These are phyloP conservation scores for Asterophora parasitica DNA, from an alignment of 768 basidiomycete species.

Conservation along the genomic window DNA sequence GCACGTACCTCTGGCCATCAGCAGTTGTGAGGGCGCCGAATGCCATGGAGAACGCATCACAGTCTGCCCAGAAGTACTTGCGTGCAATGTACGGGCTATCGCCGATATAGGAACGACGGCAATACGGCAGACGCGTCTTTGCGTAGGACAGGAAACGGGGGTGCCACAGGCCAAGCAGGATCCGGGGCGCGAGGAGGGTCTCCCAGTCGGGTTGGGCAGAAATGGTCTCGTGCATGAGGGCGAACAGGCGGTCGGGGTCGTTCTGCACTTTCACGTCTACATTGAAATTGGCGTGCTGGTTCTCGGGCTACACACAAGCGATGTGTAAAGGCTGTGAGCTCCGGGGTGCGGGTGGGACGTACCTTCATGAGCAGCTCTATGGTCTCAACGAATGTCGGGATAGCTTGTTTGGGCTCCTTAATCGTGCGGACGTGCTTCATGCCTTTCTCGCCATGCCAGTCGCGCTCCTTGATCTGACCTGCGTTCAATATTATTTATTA, in stretches of 20 bases:
- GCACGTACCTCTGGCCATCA: slow-evolving; percentile 72
- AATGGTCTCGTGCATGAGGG: slow-evolving; percentile 68
- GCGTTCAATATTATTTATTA: slow-evolving; percentile 10
- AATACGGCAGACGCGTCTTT: slow-evolving; percentile 71
- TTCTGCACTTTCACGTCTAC: slow-evolving; percentile 95
- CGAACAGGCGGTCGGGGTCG: slow-evolving; percentile 81
- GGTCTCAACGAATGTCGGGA: slow-evolving; percentile 89
- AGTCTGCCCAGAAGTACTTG: slow-evolving; percentile 85
- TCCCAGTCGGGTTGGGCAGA: slow-evolving; percentile 66
- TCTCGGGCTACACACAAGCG: slow-evolving; percentile 50
- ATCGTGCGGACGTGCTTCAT: slow-evolving; percentile 78
- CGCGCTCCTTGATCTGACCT: slow-evolving; percentile 66
- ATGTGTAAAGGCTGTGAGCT: slow-evolving; percentile 9
- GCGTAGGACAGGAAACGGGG: slow-evolving; percentile 83
- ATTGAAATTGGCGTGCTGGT: slow-evolving; percentile 72
- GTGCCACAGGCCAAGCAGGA: slow-evolving; percentile 86
- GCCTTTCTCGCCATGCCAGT: slow-evolving; percentile 66
- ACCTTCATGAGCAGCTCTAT: slow-evolving; percentile 74
- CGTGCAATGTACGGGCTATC: slow-evolving; percentile 64
- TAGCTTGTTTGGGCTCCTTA: slow-evolving; percentile 77
- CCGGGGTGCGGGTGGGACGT: slow-evolving; percentile 20
- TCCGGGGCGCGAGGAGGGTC: slow-evolving; percentile 69
- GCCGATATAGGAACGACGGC: slow-evolving; percentile 83
- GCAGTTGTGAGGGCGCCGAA: slow-evolving; percentile 67
- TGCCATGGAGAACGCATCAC: slow-evolving; percentile 80